Base-by-base conservation (phyloP, 352 stramenopile species). In the Peronospora destructor region DNA sequence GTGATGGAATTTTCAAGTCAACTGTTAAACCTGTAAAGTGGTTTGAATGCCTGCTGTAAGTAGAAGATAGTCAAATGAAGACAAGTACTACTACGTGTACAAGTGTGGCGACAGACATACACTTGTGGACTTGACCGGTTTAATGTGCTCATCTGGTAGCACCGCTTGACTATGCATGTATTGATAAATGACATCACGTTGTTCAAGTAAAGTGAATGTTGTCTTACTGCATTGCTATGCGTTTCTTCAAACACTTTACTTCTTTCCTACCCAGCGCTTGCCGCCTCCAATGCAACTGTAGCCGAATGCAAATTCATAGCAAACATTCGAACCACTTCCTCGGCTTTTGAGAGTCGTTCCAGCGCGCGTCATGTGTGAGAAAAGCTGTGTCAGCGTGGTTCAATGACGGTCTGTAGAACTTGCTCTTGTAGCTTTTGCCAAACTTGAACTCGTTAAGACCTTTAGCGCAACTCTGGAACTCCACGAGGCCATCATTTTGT, bases 351-450 rank as follows among this genome's bases (percentile, higher is more conserved):
- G 64, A 56, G 16, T 64, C 44, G 9, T 59, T 55, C 32, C 69
- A 64, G 14, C 56, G 46, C 2, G 37, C 69, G 36, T 77, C 69
- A 25, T 59, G 53, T 13, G 56, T 56, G 21, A 69, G 46, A 38
- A 84, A 81, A 3, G 58, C 56, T 0, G 55, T 71, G 43, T 84
- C 73, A 4, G 57, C 43, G 53, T 84, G 73, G 44, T 81, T 79
- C n/a, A 84, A 35, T 29, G 64, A 28, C 0, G 66, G 55, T 21
- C 50, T 46, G 61, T 79, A 84, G 53, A 67, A 72, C 6, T 21
- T 42, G 30, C 63, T 52, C 19, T 17, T 53, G 53, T 73, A 36
- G 12, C 3, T 12, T 2, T 36, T 13, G 4, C 40, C 25, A 23
- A 46, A 36, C 5, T n/a, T 34, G 26, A 1, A 13, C 6, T 35